Base-by-base conservation (phyloP, 257 asterid species). In the Osmanthus fragrans region DNA sequence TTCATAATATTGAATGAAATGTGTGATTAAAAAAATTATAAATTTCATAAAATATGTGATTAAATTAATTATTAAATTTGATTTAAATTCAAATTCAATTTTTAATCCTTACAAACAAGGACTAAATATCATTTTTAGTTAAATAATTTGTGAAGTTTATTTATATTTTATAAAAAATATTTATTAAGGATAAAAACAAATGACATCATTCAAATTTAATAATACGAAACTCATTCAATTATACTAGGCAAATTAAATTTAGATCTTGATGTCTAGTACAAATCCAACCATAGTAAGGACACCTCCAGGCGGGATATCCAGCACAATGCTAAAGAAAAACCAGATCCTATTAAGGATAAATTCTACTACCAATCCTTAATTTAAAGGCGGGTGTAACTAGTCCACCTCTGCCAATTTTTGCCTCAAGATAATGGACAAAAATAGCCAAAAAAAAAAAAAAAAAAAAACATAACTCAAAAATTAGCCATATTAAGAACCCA, bases 391-490 rank as follows among this genome's bases (percentile, higher is more conserved):
- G 67, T 60, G 21, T 60, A 60, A 60, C 9, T 9, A 60, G 29
- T 60, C 67, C 67, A 60, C 67, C 67, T 23, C 67, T 60, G 67
- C 67, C 67, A 60, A 23, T 60, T 56, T 19, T n/a, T 58, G 29
- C 67, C 67, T 23, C 5, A 23, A 58, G 2, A n/a, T 3, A n/a
- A 56, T 2, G 66, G 67, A 23, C 15, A 58, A 58, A n/a, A 25
- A 63, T 8, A 27, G 16, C 68, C 68, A 19, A 63, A 25, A 25
- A 25, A 25, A 25, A 25, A 25, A 25, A 25, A 25, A 25, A 25
- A 25, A 25, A 25, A 25, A 25, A 25, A 25, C 27, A n/a, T n/a
- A n/a, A n/a, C n/a, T n/a, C n/a, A n/a, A n/a, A n/a, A n/a, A n/a
- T n/a, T n/a, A n/a, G n/a, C n/a, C n/a, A n/a, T n/a, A n/a, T n/a